phyloP scores from a whole-genome alignment of 495 filamentous ascomycete genomes.

The Hyphodiscus hymeniophilus region DNA sequence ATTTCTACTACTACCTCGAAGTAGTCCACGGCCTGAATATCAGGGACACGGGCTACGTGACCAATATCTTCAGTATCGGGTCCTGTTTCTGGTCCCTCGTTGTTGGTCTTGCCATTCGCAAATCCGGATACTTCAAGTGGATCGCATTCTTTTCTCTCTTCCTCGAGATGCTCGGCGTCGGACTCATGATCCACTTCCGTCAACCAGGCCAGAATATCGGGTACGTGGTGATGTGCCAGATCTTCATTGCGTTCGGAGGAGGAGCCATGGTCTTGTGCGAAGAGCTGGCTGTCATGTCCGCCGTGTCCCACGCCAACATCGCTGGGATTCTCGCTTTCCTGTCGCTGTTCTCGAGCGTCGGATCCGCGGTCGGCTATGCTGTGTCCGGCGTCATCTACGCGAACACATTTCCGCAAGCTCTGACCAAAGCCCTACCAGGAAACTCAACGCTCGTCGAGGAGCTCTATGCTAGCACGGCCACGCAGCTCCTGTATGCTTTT shows the following conservation, averaged over 20 bases:
- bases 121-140: constrained; percentile 44
- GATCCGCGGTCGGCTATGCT: constrained; percentile 54
- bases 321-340: constrained; percentile 56
- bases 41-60: constrained; percentile 52
- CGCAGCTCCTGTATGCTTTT: constrained; percentile 48
- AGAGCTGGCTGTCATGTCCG: constrained; percentile 61
- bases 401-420: constrained; percentile 41
- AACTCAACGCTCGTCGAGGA: constrained; percentile 10
- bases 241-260: constrained; percentile 66
- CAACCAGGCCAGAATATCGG: constrained; percentile 45
- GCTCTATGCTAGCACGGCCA: constrained; percentile 53
- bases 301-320: constrained; percentile 53
- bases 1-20: constrained; percentile 59
- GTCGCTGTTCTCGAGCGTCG: constrained; percentile 51
- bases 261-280: constrained; percentile 50
- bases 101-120: constrained; percentile 41
- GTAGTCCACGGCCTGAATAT: constrained; percentile 56
- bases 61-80: constrained; percentile 60
- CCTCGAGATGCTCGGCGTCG: constrained; percentile 53
- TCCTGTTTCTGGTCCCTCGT: constrained; percentile 56
- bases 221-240: constrained; percentile 71
- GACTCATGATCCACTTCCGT: constrained; percentile 67
- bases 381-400: constrained; percentile 63
- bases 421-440: constrained; percentile 50
- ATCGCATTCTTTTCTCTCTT: constrained; percentile 49